These are phyloP conservation scores for Colletotrichum trifolii DNA, from an alignment of 2,329 filamentous ascomycete species.

Conservation along the genomic window DNA sequence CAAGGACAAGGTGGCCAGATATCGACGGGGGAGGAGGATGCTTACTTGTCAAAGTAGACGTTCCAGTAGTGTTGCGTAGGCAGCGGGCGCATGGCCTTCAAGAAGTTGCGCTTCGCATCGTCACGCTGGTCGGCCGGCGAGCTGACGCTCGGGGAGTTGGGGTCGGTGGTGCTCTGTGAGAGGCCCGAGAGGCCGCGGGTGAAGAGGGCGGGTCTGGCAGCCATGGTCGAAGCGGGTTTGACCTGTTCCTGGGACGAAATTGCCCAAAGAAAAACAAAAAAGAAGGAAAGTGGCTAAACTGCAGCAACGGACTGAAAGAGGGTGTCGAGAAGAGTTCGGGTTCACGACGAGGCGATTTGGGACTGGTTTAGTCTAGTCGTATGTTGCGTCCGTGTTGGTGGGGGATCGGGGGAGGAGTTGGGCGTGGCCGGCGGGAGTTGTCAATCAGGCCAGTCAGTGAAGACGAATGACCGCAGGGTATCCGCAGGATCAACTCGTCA, in stretches of 20 bases:
- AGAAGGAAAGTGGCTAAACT: slow-evolving; percentile 8
- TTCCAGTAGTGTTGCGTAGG: slow-evolving; percentile 85
- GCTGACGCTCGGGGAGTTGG: slow-evolving; percentile 68
- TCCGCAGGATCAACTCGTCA: not conserved
- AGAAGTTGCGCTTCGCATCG: slow-evolving; percentile 85
- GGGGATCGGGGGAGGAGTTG: slow-evolving; percentile 23
- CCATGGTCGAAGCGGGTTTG: slow-evolving; percentile 56
- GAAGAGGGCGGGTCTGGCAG: slow-evolving; percentile 67
- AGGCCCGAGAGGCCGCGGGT: slow-evolving; percentile 72
- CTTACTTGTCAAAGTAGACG: slow-evolving; percentile 73
- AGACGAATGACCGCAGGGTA: not conserved
- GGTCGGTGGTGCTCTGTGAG: slow-evolving; percentile 64
- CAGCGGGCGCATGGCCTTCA: slow-evolving; percentile 77
- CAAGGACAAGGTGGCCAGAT: not conserved
- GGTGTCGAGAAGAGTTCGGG: slow-evolving; percentile 23
- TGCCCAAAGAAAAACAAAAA: not conserved
- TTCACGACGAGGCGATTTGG: slow-evolving; percentile 4
- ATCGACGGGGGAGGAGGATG: not conserved
- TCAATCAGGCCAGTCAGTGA: not conserved
- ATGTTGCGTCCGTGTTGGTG: slow-evolving; percentile 20
- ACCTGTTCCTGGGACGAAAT: not conserved
- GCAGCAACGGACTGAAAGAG: slow-evolving; percentile 2
- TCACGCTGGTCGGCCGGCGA: slow-evolving; percentile 80
- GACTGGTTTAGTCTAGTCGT: slow-evolving; percentile 4
- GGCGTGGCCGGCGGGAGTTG: slow-evolving; percentile 15